Evolutionary conservation across 2,329 filamentous ascomycete species (phyloP), one percentile per base, ranked within the genome.

Genomic region (Metarhizium sp.): DNA sequence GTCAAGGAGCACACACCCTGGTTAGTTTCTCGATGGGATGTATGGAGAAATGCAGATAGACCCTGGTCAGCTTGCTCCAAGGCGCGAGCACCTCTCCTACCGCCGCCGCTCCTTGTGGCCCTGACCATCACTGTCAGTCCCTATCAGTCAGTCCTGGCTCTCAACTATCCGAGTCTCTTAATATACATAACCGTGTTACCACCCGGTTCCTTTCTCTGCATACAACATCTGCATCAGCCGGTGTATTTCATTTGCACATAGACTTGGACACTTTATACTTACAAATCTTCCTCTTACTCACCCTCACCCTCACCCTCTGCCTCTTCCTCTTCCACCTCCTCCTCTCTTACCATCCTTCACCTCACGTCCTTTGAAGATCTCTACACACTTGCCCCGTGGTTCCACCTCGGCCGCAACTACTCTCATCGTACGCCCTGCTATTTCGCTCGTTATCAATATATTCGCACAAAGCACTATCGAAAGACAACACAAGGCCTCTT

Each of bases 161-260:
- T 52, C 46, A 38, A 50, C 53, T 50, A 30, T 50, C 38, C 45
- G 43, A 55, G 54, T 30, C 50, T 52, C 55, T 43, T 42, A 34
- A 62, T 60, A 63, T 62, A 62, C 62, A 62, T 65, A 61, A 60
- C 54, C 57, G 53, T 58, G 59, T 53, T 20, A 53, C 55, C 58
- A 51, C 58, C 61, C 61, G 50, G 57, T 56, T 50, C 42, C 43
- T 49, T 55, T 36, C 43, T 50, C 48, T 59, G 34, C n/a, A 54
- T 32, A 55, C 53, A 55, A 48, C 36, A 47, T 56, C 40, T 54
- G 36, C 52, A 53, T 50, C 34, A 55, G 52, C 42, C 53, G 25
- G 38, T 25, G 42, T 36, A n/a, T 50, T n/a, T 50, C 42, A 29
- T 49, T 47, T 53, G 50, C 50, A 48, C 38, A 6, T 20, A 48